phyloP scores from a whole-genome alignment of 192 early-diverging fungal species.

The Chytriomyces sp. region DNA sequence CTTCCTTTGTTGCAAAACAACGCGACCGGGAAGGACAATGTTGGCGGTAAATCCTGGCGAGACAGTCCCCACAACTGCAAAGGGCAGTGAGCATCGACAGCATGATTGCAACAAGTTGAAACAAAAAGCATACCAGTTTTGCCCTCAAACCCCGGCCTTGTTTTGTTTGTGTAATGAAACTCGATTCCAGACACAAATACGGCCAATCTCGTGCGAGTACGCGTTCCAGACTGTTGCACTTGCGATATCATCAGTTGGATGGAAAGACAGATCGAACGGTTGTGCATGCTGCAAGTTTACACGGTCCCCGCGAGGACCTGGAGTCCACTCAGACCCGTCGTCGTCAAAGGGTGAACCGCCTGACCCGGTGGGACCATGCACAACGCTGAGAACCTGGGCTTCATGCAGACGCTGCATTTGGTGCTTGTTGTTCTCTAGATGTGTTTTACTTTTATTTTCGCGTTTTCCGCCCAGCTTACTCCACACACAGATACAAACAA shows the following conservation, averaged over 20 bases:
- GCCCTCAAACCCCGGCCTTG: not conserved
- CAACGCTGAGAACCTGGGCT: not conserved
- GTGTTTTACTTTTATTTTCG: too few species aligned
- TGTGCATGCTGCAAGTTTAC: too few species aligned
- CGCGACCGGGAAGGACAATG: not conserved
- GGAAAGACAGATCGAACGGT: not conserved
- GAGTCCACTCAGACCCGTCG: conserved; percentile 6
- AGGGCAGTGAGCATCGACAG: too few species aligned
- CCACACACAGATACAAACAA: not conserved
- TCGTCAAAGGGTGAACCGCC: conserved; percentile 2
- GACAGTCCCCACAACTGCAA: not conserved
- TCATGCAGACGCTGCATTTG: conserved; percentile 16
- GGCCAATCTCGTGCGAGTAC: not conserved
- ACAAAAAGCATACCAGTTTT: not conserved
- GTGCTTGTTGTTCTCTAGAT: not conserved
- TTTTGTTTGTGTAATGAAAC: not conserved
- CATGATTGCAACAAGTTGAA: too few species aligned
- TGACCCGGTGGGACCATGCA: conserved; percentile 5
- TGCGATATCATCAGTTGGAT: not conserved
- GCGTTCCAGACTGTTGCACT: conserved; percentile 7
- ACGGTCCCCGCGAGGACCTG: not conserved
- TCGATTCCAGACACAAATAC: not conserved
- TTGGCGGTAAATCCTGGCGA: conserved; percentile 1
- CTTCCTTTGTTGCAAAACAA: conserved; percentile 3
- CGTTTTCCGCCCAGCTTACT: not conserved